Evolutionary conservation across 192 early-diverging fungal genomes (phyloP).

Genomic region (Entophlyctis helioformis): DNA sequence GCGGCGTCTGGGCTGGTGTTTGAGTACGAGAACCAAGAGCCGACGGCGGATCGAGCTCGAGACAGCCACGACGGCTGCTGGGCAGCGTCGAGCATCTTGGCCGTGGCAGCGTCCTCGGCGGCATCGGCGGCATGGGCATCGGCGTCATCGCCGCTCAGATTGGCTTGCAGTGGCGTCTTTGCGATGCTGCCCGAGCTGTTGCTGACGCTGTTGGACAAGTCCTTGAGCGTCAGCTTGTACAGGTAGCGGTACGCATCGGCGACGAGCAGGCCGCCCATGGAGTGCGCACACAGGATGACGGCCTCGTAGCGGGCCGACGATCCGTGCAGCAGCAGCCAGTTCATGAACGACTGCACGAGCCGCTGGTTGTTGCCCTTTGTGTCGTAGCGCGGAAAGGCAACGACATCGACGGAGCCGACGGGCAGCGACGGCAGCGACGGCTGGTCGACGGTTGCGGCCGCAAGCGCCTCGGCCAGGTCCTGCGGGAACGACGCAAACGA

Average conservation of each 20-base stretch:
- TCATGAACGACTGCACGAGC: slow-evolving; percentile 9
- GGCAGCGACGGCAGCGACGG: background rate
- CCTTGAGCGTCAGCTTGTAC: slow-evolving; percentile 5
- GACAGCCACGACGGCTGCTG: too few relatives aligned
- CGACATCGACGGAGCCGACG: slow-evolving; percentile 4
- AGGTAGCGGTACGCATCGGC: slow-evolving; percentile 23
- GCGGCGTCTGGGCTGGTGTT: too few relatives aligned
- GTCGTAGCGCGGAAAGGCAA: slow-evolving; percentile 20
- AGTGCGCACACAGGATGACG: slow-evolving; percentile 32
- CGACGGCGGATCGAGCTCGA: too few relatives aligned
- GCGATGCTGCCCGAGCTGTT: background rate
- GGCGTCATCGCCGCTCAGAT: background rate
- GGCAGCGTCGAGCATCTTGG: background rate
- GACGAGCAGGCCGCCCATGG: slow-evolving; percentile 36
- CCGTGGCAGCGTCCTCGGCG: background rate
- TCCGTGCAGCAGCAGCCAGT: slow-evolving; percentile 10
- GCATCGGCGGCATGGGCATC: background rate
- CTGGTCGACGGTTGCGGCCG: background rate
- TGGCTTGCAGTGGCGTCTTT: background rate
- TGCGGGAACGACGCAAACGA: slow-evolving; percentile 25
- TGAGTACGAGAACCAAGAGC: too few relatives aligned
- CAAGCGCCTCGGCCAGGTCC: slow-evolving; percentile 10
- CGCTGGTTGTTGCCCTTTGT: slow-evolving; percentile 22
- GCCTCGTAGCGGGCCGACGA: slow-evolving; percentile 9
- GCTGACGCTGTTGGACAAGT: background rate